Evolutionary conservation across 768 basidiomycete species (phyloP), one percentile per base, ranked within the genome.

Genomic region (Cyclocybe cylindracea): DNA sequence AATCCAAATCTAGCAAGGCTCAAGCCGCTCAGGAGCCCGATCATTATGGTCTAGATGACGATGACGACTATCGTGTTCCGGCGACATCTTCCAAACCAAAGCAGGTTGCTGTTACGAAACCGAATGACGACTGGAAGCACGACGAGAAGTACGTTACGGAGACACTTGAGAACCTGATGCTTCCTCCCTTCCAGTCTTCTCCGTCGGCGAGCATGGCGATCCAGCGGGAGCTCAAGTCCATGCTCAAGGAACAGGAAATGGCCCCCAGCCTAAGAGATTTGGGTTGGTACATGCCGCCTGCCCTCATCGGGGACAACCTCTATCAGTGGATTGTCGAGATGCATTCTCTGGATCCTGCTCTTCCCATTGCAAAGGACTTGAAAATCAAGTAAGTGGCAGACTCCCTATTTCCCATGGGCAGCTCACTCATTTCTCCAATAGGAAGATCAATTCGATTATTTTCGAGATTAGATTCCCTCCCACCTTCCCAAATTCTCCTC

Each of bases 271-370:
- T 81, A 44, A 75, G 69, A 44, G 79, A 83, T 50, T 69, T 89
- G 1, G 89, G 87, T 9, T 90, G 87, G 84, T 87, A 84, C 62
- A 74, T 90, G 65, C 80, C 86, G 10, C 79, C 77, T 13, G 83
- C 85, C n/a, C 66, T 81, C 39, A 80, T 86, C 16, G 79, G 78
- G 7, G 82, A 87, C 61, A 87, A 87, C 56, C 65, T 87, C 14
- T 86, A 84, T 66, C 84, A 85, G 60, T 88, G 85, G 86, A 78
- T 88, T 51, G 78, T 89, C 9, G 87, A 89, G 65, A 66, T 88
- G 69, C 86, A 87, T 65, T 86, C 84, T 14, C 84, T 89, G 57
- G 86, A 89, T 51, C 68, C 73, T 10, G 68, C 67, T 2, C 66
- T 89, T 8, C 86, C 86, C 0, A 73, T 88, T 48, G 79, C 82